These are phyloP conservation scores for Exidia glandulosa DNA, from an alignment of 768 basidiomycete genomes.

Conservation along the genomic window DNA sequence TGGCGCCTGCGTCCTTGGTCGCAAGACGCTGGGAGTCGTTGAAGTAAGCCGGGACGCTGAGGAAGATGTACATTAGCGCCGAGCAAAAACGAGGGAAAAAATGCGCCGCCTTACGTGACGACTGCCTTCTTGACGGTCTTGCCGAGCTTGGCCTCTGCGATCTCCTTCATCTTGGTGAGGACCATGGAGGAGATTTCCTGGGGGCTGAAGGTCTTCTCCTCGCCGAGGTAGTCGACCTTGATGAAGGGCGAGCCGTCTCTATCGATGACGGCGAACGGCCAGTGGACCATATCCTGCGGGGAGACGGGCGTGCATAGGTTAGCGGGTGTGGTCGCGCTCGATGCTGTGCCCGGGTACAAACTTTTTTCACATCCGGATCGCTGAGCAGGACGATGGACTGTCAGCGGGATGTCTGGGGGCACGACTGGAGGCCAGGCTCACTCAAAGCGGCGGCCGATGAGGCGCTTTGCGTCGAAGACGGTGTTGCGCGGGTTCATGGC, in stretches of 20 bases:
- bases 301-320: background rate
- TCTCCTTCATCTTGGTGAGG: slow-evolving; percentile 99
- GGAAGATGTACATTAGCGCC: slow-evolving; percentile 19
- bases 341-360: background rate
- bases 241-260: slow-evolving; percentile 96
- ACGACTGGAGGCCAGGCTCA: slow-evolving; percentile 13
- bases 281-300: slow-evolving; percentile 80
- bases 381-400: slow-evolving; percentile 9
- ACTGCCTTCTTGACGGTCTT: slow-evolving; percentile 98
- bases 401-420: slow-evolving; percentile 29
- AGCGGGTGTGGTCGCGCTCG: background rate
- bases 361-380: slow-evolving; percentile 63
- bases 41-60: slow-evolving; percentile 84
- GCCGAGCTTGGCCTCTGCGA: slow-evolving; percentile 97
- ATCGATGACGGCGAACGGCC: slow-evolving; percentile 96
- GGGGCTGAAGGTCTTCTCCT: slow-evolving; percentile 93
- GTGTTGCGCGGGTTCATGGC: slow-evolving; percentile 97
- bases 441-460: slow-evolving; percentile 87
- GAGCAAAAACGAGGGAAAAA: background rate
- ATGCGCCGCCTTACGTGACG: slow-evolving; percentile 42
- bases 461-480: slow-evolving; percentile 97
- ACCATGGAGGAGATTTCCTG: slow-evolving; percentile 99
- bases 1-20: slow-evolving; percentile 94
- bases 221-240: slow-evolving; percentile 89
- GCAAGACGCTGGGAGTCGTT: slow-evolving; percentile 99